These are phyloP conservation scores for Tulasnella sp. DNA, from an alignment of 768 basidiomycete species.

Conservation along the genomic window DNA sequence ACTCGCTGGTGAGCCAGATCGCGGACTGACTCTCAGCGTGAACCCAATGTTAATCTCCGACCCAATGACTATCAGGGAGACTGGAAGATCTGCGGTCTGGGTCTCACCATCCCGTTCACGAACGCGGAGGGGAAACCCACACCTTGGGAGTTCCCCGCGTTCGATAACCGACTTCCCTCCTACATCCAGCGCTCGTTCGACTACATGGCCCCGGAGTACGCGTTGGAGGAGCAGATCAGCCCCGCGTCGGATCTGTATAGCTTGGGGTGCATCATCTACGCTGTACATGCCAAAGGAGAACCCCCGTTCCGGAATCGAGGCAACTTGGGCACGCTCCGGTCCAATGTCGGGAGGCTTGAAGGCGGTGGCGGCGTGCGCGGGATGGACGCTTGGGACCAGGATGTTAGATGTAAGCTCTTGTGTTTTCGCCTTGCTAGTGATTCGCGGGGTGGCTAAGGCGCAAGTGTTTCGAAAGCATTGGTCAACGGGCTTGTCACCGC, in stretches of 20 bases:
- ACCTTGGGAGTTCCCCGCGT: conserved; percentile 84
- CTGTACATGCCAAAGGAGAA: conserved; percentile 74
- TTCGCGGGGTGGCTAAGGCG: not conserved
- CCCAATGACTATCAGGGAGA: conserved; percentile 53
- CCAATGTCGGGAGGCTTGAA: conserved; percentile 48
- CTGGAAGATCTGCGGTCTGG: conserved; percentile 92
- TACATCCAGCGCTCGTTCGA: conserved; percentile 89
- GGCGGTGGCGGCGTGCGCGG: conserved; percentile 32
- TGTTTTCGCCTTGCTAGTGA: conserved; percentile 1
- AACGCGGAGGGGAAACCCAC: conserved; percentile 58
- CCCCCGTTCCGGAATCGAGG: conserved; percentile 83
- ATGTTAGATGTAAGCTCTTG: conserved; percentile 50
- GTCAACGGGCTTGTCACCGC: conserved; percentile 73
- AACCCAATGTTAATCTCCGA: not conserved
- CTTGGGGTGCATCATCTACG: conserved; percentile 81
- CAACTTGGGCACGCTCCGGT: conserved; percentile 53
- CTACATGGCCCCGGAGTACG: conserved; percentile 94
- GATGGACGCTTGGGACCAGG: conserved; percentile 53
- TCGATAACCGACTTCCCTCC: conserved; percentile 64
- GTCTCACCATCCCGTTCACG: conserved; percentile 68
- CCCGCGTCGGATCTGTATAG: conserved; percentile 91
- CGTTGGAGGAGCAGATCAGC: conserved; percentile 73
- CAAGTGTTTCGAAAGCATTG: conserved; percentile 49
- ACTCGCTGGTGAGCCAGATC: conserved; percentile 48
- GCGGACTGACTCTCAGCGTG: not conserved